Evolutionary conservation across 345 rosid genomes (phyloP).

Genomic region (Ceriops tagal): DNA sequence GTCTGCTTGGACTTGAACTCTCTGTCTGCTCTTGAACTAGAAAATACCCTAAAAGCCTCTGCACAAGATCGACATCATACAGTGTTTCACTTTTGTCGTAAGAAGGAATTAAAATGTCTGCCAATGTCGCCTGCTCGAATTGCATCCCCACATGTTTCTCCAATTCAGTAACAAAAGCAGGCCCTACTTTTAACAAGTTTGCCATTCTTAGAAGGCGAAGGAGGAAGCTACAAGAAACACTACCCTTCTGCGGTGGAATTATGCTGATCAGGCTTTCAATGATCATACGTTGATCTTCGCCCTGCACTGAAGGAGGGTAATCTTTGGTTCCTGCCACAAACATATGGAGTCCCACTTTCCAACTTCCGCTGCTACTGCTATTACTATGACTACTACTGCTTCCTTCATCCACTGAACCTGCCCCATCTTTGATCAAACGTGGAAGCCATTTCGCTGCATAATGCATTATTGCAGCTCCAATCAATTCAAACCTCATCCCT

Average conservation of each 20-base stretch:
- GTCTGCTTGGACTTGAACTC: slow-evolving; percentile 67
- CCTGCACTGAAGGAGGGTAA: slow-evolving; percentile 41
- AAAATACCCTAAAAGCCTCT: slow-evolving; percentile 90
- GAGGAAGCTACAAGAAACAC: slow-evolving; percentile 84
- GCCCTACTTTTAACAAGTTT: slow-evolving; percentile 79
- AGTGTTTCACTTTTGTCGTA: slow-evolving; percentile 60
- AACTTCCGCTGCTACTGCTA: slow-evolving; percentile 49
- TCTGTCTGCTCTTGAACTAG: slow-evolving; percentile 89
- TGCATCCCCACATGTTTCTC: slow-evolving; percentile 98
- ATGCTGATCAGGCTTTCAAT: slow-evolving; percentile 86
- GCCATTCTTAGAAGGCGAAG: slow-evolving; percentile 78
- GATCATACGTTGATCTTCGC: slow-evolving; percentile 84
- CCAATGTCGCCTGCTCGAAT: slow-evolving; percentile 82
- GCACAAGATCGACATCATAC: slow-evolving; percentile 91
- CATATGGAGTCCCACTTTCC: slow-evolving; percentile 96
- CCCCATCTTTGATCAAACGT: slow-evolving; percentile 58
- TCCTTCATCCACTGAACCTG: slow-evolving; percentile 48
- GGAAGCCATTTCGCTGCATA: slow-evolving; percentile 91
- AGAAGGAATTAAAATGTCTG: slow-evolving; percentile 78
- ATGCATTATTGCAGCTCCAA: slow-evolving; percentile 84
- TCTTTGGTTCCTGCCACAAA: slow-evolving; percentile 58
- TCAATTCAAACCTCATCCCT: slow-evolving; percentile 86
- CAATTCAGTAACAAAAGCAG: slow-evolving; percentile 81
- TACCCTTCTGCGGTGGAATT: slow-evolving; percentile 84
- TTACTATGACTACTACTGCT: slow-evolving; percentile 51